These are phyloP conservation scores for Perkinsus olseni DNA, from an alignment of 169 alveolate species.

Conservation along the genomic window DNA sequence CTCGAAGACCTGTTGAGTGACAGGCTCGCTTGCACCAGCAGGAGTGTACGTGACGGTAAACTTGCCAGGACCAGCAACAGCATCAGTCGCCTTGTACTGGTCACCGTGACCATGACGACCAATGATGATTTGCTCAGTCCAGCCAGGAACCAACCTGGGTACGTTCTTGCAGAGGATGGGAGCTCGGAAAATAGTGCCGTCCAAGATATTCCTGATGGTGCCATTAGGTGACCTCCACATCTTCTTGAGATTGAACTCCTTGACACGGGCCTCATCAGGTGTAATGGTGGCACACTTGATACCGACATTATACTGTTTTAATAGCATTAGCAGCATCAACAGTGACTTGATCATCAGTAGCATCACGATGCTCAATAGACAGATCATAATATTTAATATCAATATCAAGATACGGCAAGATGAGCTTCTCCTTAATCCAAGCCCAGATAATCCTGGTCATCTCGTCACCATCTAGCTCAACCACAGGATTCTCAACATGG, in stretches of 20 bases:
- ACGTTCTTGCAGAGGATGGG: conserved; percentile 83
- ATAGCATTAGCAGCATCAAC: conserved; percentile 88
- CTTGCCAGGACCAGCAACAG: conserved; percentile 66
- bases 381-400: conserved; percentile 80
- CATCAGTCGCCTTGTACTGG: conserved; percentile 76
- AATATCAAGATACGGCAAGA: conserved; percentile 79
- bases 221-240: conserved; percentile 94
- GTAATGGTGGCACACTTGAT: conserved; percentile 92
- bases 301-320: conserved; percentile 74
- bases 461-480: conserved; percentile 91
- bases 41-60: conserved; percentile 67
- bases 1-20: conserved; percentile 39
- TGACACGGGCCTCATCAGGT: conserved; percentile 90
- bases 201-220: conserved; percentile 82
- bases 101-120: conserved; percentile 86
- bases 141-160: conserved; percentile 79
- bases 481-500: conserved; percentile 76
- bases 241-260: conserved; percentile 77
- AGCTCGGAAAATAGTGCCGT: conserved; percentile 90
- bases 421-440: conserved; percentile 74
- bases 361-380: conserved; percentile 76
- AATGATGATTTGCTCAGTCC: conserved; percentile 63
- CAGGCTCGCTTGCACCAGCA: conserved; percentile 39
- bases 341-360: conserved; percentile 87
- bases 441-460: conserved; percentile 88